Evolutionary conservation across 2,329 filamentous ascomycete species (phyloP), one percentile per base, ranked within the genome.

Genomic region (Diaporthe velutina): DNA sequence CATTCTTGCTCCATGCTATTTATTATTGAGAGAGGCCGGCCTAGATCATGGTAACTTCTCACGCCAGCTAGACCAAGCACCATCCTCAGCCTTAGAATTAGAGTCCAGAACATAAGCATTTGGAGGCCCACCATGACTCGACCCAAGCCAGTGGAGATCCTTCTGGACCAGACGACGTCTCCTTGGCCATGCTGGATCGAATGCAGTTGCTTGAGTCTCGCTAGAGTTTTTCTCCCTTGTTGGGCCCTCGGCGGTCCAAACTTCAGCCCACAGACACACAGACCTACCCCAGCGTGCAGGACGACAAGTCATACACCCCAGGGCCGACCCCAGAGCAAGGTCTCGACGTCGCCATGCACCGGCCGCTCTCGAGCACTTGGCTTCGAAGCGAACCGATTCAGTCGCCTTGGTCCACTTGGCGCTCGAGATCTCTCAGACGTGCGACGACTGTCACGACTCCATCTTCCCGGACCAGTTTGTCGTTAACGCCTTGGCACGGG

Each of bases 401-500:
- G 64, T 67, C 64, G 45, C 64, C 64, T 67, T 67, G 64, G 64
- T 67, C 64, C 25, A 52, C 64, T 52, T 67, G 64, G 64, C 64
- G 64, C 64, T 67, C 64, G 64, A 67, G 64, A 52, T 67, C 64
- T 67, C 64, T 67, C 45, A 67, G 30, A 67, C 45, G 48, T 25
- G 33, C 22, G 45, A 38, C 64, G 33, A 35, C 42, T n/a, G 30
- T 12, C 30, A 50, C 61, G 42, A 52, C 64, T 19, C 64, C 64
- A 19, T 67, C 45, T 12, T 66, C 22, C 45, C 64, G 64, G 22
- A 38, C 64, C 64, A 38, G 45, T 10, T 19, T 28, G 45, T 67
- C 64, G 22, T 67, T 52, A 52, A 67, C 45, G 64, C 45, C 64
- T 67, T 67, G 64, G 64, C 64, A 67, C 64, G 64, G 45, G 13